A percentile compares a stretch with the other conserved stretches of the same genome.
Evolutionary conservation across 2,329 filamentous ascomycete genomes (phyloP).

Genomic region (Xylariales sp.): DNA sequence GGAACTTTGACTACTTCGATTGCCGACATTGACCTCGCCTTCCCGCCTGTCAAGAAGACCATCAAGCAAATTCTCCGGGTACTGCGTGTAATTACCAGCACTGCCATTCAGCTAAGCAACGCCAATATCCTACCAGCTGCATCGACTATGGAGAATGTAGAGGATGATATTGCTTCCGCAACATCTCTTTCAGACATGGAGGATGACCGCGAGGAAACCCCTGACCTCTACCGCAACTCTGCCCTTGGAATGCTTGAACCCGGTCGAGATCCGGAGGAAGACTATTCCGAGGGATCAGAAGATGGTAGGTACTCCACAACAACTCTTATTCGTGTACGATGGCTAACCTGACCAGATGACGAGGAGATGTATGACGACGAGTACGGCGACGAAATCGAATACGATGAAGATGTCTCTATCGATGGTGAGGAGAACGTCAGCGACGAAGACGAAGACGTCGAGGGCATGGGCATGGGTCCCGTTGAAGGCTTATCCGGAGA

Average conservation of each 20-base stretch:
- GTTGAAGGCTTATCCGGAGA: constrained; percentile 71
- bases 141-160: constrained; percentile 62
- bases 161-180: constrained; percentile 82
- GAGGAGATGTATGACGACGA: constrained; percentile 93
- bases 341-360: too few species aligned
- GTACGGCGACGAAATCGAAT: constrained; percentile 90
- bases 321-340: too few species aligned
- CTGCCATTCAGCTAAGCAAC: constrained; percentile 80
- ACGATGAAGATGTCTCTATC: constrained; percentile 67
- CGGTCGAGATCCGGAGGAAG: constrained; percentile 61
- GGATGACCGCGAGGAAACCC: constrained; percentile 86
- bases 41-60: constrained; percentile 85
- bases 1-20: constrained; percentile 85
- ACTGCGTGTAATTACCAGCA: constrained; percentile 79
- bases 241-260: constrained; percentile 92
- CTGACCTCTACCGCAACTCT: constrained; percentile 94
- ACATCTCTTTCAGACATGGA: constrained; percentile 87
- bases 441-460: constrained; percentile 80
- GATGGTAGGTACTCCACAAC: constrained; percentile 52
- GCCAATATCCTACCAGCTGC: constrained; percentile 67
- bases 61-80: constrained; percentile 96
- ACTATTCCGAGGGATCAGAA: constrained; percentile 71
- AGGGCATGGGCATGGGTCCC: constrained; percentile 79
- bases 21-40: constrained; percentile 92
- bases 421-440: constrained; percentile 85